Conservation (phyloP, 2,329 filamentous ascomycete genomes). For the Teratosphaeria nubilosa region DNA sequence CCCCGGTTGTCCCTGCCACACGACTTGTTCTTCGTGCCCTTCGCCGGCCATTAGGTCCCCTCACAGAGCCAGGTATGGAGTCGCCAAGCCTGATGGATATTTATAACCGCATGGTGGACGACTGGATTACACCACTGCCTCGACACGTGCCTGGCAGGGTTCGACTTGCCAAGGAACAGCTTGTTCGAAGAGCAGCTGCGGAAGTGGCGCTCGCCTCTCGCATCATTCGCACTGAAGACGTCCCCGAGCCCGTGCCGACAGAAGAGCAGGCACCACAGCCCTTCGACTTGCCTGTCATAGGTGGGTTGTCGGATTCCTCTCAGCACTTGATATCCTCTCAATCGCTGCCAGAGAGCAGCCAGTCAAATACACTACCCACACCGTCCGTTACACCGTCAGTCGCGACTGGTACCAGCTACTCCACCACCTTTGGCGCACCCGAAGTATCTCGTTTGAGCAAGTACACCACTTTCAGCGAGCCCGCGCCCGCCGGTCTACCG, state of each 20-base stretch:
- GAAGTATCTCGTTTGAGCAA: conserved; percentile 26
- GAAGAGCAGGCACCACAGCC: conserved; percentile 4
- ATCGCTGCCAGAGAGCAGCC: neutral
- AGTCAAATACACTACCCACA: conserved; percentile 15
- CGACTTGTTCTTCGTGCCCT: neutral
- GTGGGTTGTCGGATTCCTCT: neutral
- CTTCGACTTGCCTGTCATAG: conserved; percentile 10
- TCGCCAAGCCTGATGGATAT: neutral
- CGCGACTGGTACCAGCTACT: conserved; percentile 15
- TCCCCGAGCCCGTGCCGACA: neutral
- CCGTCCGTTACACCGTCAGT: conserved; percentile 23
- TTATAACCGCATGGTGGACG: conserved; percentile 2
- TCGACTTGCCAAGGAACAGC: conserved; percentile 22
- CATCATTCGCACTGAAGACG: conserved; percentile 7
- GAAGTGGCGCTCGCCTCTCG: conserved; percentile 29
- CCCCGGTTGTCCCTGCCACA: neutral
- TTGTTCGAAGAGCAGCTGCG: conserved; percentile 21
- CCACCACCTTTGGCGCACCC: conserved; percentile 17
- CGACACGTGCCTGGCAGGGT: conserved; percentile 10
- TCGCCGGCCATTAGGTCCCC: neutral
- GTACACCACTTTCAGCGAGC: conserved; percentile 27
- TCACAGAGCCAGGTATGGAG: neutral
- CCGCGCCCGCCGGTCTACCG: conserved; percentile 15
- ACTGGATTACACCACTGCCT: conserved; percentile 2
- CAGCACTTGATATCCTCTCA: conserved; percentile 1